These are phyloP conservation scores for Davidsoniella neocaledoniae DNA, from an alignment of 2,329 filamentous ascomycete species.

Conservation along the genomic window DNA sequence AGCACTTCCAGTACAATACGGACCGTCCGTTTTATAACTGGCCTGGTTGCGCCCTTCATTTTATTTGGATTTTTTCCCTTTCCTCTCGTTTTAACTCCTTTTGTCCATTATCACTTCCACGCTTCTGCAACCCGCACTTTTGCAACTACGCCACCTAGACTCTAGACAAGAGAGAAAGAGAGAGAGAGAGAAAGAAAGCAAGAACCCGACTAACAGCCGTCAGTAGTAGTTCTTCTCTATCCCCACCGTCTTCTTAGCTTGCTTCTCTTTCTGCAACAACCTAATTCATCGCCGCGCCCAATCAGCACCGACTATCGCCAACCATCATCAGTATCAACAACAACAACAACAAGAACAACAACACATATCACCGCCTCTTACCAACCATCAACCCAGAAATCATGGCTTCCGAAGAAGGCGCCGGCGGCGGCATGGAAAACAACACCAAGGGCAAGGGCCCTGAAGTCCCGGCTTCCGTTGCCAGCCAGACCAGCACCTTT, in stretches of 20 bases:
- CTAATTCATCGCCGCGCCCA: neutral
- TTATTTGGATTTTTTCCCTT: constrained; percentile 2
- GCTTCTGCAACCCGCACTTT: neutral
- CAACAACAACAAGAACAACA: neutral
- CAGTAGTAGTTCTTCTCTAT: neutral
- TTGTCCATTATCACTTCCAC: neutral
- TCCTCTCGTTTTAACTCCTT: constrained; percentile 11
- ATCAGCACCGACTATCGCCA: neutral
- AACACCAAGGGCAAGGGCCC: constrained; percentile 14
- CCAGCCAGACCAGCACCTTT: constrained; percentile 4
- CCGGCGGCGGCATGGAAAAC: constrained; percentile 25
- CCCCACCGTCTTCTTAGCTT: neutral
- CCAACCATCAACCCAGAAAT: neutral
- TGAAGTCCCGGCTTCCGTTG: constrained; percentile 8
- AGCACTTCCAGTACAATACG: no score
- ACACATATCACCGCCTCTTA: neutral
- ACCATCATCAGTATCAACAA: neutral
- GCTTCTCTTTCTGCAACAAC: neutral
- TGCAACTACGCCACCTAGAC: constrained; percentile 1
- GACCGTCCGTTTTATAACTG: neutral
- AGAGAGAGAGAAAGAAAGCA: neutral
- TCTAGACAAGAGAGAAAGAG: neutral
- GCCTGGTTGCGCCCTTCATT: constrained; percentile 11
- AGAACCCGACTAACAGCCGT: neutral
- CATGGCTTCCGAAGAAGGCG: constrained; percentile 31